A percentile compares a stretch with the other conserved stretches of the same genome.
These are phyloP conservation scores for Setomelanomma holmii DNA, from an alignment of 2,329 filamentous ascomycete genomes.

Conservation along the genomic window DNA sequence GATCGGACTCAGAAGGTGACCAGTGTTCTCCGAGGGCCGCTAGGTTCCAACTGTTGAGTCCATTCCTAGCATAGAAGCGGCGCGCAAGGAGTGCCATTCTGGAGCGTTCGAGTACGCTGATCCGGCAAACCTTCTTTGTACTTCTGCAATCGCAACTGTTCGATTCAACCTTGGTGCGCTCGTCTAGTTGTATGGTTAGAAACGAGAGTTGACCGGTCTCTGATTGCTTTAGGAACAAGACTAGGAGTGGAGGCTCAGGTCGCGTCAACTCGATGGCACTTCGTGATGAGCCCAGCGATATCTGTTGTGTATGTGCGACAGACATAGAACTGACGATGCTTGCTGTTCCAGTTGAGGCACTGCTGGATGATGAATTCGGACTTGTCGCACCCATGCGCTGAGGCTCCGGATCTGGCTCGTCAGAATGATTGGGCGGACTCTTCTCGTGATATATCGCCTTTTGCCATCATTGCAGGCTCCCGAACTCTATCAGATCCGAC, in stretches of 20 bases:
- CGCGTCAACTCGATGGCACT: conserved; percentile 8
- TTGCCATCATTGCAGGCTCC: conserved; percentile 16
- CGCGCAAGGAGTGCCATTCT: conserved; percentile 13
- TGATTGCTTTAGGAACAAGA: conserved; percentile 16
- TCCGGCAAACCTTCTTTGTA: conserved; percentile 6
- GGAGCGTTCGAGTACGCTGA: conserved; percentile 13
- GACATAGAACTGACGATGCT: conserved; percentile 12
- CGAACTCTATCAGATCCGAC: conserved; percentile 5
- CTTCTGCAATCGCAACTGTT: conserved; percentile 16
- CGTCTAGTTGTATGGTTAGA: conserved; percentile 14
- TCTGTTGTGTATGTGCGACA: conserved; percentile 4
- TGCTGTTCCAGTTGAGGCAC: neutral
- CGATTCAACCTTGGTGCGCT: conserved; percentile 14
- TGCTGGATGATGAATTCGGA: neutral
- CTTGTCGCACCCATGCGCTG: neutral
- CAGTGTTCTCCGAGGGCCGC: conserved; percentile 13
- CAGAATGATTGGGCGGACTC: too few species aligned
- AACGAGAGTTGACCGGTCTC: conserved; percentile 14
- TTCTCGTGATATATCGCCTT: conserved; percentile 2
- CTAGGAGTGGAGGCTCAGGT: conserved; percentile 12
- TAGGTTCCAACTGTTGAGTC: conserved; percentile 20
- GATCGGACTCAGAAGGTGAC: neutral
- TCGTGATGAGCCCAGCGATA: conserved; percentile 10
- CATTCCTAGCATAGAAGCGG: conserved; percentile 11
- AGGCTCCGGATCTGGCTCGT: neutral